Evolutionary conservation across 306 rosid genomes (phyloP).

Genomic region (Trifolium pratense): DNA sequence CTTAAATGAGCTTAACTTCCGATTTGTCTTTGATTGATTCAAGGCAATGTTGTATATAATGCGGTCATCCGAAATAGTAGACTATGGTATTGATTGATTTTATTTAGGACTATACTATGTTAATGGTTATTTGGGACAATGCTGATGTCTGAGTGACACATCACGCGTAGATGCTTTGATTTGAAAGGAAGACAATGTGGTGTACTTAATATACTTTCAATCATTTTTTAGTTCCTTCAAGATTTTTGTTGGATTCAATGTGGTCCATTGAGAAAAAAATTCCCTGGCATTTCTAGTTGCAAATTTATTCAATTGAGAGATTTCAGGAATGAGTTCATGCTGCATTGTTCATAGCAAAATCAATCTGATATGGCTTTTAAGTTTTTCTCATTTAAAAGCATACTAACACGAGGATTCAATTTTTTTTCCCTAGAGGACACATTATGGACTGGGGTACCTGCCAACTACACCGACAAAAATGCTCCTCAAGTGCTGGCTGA

Average conservation of each 20-base stretch:
- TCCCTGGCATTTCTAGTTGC: constrained; percentile 8
- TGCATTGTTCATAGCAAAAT: constrained; percentile 18
- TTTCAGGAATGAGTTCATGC: constrained; percentile 8
- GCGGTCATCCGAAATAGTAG: neutral
- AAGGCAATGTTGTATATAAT: neutral
- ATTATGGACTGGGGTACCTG: constrained; percentile 91
- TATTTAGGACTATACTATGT: constrained; percentile 4
- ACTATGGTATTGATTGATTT: constrained; percentile 23
- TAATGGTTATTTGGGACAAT: constrained; percentile 1
- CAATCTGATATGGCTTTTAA: neutral
- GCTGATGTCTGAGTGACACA: neutral
- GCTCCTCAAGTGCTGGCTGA: constrained; percentile 72
- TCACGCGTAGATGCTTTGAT: neutral
- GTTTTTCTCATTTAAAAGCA: constrained; percentile 4
- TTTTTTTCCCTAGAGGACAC: constrained; percentile 70
- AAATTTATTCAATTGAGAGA: neutral
- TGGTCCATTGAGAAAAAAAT: neutral
- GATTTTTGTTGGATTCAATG: constrained; percentile 28
- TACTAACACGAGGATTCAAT: constrained; percentile 27
- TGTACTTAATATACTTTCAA: constrained; percentile 5
- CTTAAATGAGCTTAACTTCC: neutral
- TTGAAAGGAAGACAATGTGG: neutral
- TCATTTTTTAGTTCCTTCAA: constrained; percentile 26
- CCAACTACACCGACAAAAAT: constrained; percentile 66
- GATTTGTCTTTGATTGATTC: neutral